phyloP scores from a whole-genome alignment of 2,329 filamentous ascomycete species.

The Metarhizium album region DNA sequence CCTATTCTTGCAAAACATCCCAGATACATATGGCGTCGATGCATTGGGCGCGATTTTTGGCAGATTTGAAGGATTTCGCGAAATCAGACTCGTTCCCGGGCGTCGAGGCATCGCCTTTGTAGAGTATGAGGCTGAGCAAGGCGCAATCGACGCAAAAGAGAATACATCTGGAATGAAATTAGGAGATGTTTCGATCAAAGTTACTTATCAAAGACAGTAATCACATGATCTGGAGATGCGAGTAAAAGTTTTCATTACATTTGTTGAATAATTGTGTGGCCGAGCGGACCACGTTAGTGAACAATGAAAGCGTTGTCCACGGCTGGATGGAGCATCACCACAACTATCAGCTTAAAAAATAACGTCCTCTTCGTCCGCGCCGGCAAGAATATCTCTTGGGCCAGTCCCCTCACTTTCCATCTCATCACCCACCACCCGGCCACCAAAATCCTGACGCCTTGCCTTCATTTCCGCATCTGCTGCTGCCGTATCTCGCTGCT shows the following conservation, averaged over 20 bases:
- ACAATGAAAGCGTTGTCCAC: neutral
- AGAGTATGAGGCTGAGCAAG: constrained; percentile 84
- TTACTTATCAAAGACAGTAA: constrained; percentile 90
- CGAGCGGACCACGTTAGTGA: neutral
- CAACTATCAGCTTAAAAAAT: constrained; percentile 52
- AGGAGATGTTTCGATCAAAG: constrained; percentile 71
- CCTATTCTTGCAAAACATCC: constrained; percentile 85
- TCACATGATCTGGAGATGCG: neutral
- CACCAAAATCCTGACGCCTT: constrained; percentile 45
- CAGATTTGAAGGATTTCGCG: constrained; percentile 86
- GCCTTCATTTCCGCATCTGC: constrained; percentile 66
- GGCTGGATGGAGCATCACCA: neutral
- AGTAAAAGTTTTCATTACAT: neutral
- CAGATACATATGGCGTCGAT: constrained; percentile 76
- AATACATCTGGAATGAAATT: constrained; percentile 77
- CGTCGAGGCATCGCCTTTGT: constrained; percentile 87
- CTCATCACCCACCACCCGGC: constrained; percentile 18
- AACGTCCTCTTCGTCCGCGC: constrained; percentile 71
- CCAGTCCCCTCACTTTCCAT: constrained; percentile 27
- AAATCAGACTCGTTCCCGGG: constrained; percentile 81
- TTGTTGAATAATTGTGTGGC: neutral
- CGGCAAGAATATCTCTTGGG: constrained; percentile 57
- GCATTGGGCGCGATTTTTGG: constrained; percentile 71
- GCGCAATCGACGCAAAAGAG: constrained; percentile 89
- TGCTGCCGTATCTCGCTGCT: constrained; percentile 64